Evolutionary conservation across 208 protist genomes (phyloP).

Genomic region (Acanthamoeba healyi): DNA sequence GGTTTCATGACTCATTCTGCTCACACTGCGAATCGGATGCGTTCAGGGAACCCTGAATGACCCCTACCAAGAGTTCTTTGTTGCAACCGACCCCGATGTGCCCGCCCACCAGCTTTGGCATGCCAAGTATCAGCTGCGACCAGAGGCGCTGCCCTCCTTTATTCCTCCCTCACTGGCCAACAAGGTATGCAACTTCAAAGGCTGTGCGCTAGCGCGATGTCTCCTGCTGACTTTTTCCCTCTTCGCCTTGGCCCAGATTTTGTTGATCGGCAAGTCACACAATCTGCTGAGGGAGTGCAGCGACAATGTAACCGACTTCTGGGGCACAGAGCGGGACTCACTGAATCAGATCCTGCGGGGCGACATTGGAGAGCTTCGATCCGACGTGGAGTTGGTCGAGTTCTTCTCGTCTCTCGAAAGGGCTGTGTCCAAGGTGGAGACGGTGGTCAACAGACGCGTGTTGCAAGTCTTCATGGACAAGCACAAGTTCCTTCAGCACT

Average conservation of each 20-base stretch:
- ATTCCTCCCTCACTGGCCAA: constrained; percentile 67
- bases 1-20: not conserved
- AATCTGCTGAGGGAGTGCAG: constrained; percentile 90
- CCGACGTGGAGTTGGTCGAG: constrained; percentile 19
- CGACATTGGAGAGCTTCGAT: constrained; percentile 42
- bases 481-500: constrained; percentile 86
- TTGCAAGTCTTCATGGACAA: constrained; percentile 84
- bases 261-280: constrained; percentile 90
- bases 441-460: constrained; percentile 72
- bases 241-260: constrained; percentile 72
- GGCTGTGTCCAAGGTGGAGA: not conserved
- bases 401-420: constrained; percentile 66
- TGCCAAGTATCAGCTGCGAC: constrained; percentile 79
- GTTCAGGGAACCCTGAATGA: constrained; percentile 83
- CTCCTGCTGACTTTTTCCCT: not conserved
- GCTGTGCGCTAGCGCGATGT: not conserved
- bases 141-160: constrained; percentile 79
- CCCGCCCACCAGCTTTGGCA: constrained; percentile 77
- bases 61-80: constrained; percentile 89
- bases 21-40: not conserved
- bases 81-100: constrained; percentile 74
- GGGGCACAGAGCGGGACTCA: not conserved
- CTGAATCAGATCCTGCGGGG: constrained; percentile 20
- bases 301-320: not conserved
- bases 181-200: constrained; percentile 59